Evolutionary conservation across 208 protist species (phyloP).

Genomic region (Wallacemonas sp.): DNA sequence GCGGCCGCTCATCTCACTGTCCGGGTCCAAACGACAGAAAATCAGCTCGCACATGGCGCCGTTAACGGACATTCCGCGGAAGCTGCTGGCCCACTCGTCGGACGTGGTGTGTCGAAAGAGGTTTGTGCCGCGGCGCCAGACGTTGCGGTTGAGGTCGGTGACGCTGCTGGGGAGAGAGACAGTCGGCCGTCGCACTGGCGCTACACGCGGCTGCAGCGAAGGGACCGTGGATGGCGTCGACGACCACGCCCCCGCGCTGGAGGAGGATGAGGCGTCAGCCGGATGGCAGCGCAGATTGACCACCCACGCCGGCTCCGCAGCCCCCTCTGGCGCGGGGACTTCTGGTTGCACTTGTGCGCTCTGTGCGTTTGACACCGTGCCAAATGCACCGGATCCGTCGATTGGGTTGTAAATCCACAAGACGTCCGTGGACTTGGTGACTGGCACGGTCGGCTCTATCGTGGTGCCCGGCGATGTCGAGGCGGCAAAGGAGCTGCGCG

Average conservation of each 20-base stretch:
- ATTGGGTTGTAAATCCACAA: slow-evolving; percentile 24
- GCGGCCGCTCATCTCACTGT: not conserved
- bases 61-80: slow-evolving; percentile 18
- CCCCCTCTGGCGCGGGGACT: too few species aligned
- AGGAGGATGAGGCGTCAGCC: too few species aligned
- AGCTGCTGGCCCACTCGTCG: not conserved
- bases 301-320: too few species aligned
- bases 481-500: not conserved
- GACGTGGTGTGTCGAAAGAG: not conserved
- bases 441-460: too few species aligned
- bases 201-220: too few species aligned
- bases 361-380: not conserved
- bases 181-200: too few species aligned
- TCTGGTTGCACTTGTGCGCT: too few species aligned
- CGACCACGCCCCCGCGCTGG: too few species aligned
- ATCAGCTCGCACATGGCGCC: slow-evolving; percentile 11
- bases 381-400: slow-evolving; percentile 3
- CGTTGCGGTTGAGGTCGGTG: slow-evolving; percentile 23
- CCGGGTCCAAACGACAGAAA: not conserved
- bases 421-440: slow-evolving; percentile 14
- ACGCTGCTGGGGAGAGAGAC: not conserved
- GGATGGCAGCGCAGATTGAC: too few species aligned
- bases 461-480: not conserved
- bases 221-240: too few species aligned
- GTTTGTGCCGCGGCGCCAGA: not conserved